Percentiles rank a stretch among this genome's conserved stretches.
phyloP scores from a whole-genome alignment of 495 filamentous ascomycete genomes.

The Sordaria brevicollis region DNA sequence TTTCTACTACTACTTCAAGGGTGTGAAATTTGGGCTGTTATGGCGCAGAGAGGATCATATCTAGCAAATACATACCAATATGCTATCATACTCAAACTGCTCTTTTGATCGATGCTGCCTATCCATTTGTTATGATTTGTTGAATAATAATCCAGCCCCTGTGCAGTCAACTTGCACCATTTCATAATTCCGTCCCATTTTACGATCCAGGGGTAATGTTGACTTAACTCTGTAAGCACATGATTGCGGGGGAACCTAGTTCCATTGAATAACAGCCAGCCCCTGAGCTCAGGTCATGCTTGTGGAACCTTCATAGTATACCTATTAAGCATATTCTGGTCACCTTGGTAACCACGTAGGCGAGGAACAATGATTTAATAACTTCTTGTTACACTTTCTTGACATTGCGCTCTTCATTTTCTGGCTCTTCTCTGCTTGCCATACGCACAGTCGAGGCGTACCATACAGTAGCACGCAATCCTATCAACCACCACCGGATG shows the following conservation, averaged over 20 bases:
- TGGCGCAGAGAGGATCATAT: not conserved
- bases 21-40: not conserved
- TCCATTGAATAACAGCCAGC: not conserved
- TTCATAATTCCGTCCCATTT: not conserved
- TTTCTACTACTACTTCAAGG: not conserved
- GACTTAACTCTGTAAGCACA: not conserved
- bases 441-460: too few relatives aligned
- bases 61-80: not conserved
- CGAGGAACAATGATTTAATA: too few relatives aligned
- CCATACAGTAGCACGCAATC: too few relatives aligned
- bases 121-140: not conserved
- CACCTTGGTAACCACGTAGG: not conserved
- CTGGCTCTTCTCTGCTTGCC: too few relatives aligned
- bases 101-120: not conserved
- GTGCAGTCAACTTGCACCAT: not conserved
- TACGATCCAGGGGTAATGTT: not conserved
- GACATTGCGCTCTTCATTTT: too few relatives aligned
- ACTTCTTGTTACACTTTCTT: too few relatives aligned
- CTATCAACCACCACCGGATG: too few relatives aligned
- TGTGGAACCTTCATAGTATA: not conserved
- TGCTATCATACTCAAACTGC: not conserved
- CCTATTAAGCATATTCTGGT: not conserved
- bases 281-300: too few relatives aligned
- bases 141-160: too few relatives aligned
- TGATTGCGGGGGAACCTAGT: not conserved